Conservation (phyloP, 148 eudicot species). For the Linanthus parryae region DNA sequence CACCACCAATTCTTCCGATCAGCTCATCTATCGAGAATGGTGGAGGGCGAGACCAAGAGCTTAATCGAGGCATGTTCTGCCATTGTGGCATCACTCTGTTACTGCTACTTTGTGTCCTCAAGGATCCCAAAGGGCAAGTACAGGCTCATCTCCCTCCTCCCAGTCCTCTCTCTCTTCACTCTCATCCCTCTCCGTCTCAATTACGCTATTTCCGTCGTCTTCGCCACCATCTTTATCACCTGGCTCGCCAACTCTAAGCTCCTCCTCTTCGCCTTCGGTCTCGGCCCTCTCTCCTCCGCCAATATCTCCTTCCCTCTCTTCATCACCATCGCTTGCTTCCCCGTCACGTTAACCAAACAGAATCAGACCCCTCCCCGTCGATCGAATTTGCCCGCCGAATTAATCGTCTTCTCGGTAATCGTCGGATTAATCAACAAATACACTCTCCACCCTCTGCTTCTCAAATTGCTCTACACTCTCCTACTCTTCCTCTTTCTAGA, state of each 20-base stretch:
- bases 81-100: slow-evolving; percentile 30
- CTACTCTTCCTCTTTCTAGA: slow-evolving; percentile 37
- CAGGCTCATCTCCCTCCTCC: slow-evolving; percentile 49
- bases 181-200: slow-evolving; percentile 45
- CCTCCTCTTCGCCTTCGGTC: slow-evolving; percentile 43
- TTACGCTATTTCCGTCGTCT: slow-evolving; percentile 28
- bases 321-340: slow-evolving; percentile 38
- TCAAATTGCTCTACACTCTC: slow-evolving; percentile 18
- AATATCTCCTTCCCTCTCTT: slow-evolving; percentile 27
- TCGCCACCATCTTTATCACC: slow-evolving; percentile 52
- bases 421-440: slow-evolving; percentile 9
- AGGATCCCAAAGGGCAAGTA: slow-evolving; percentile 32
- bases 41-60: slow-evolving; percentile 2
- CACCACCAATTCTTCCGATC: no score
- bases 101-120: slow-evolving; percentile 40
- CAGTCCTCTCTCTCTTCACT: slow-evolving; percentile 51
- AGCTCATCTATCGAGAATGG: no score
- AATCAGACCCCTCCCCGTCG: slow-evolving; percentile 8
- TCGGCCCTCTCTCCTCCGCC: slow-evolving; percentile 24
- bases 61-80: slow-evolving; percentile 21
- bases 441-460: slow-evolving; percentile 5
- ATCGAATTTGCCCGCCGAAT: slow-evolving; percentile 19
- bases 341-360: slow-evolving; percentile 27
- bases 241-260: slow-evolving; percentile 59
- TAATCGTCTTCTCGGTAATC: slow-evolving; percentile 9